These are phyloP conservation scores for Vitis rotundifolia DNA, from an alignment of 164 flowering plant species.

Conservation along the genomic window DNA sequence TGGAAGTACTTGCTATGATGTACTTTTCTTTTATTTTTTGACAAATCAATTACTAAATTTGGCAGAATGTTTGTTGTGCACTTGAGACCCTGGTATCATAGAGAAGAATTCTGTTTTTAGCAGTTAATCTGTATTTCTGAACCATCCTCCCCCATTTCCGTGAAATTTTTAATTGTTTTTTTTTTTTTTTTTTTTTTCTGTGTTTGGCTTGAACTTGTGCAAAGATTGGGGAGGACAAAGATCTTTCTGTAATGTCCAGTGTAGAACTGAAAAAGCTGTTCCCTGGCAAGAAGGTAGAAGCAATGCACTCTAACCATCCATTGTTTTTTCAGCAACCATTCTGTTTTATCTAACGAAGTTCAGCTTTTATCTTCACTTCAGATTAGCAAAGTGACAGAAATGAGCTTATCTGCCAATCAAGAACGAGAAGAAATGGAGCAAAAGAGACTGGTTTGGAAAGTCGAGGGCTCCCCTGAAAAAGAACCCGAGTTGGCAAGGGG, in stretches of 20 bases:
- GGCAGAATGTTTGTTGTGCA: neutral
- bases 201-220: neutral
- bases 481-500: slow-evolving; percentile 50
- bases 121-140: no score
- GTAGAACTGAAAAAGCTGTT: slow-evolving; percentile 79
- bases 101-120: no score
- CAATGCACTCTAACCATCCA: neutral
- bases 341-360: neutral
- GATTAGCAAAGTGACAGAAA: slow-evolving; percentile 74
- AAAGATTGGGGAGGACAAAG: slow-evolving; percentile 80
- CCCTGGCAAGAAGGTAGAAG: slow-evolving; percentile 67
- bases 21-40: no score
- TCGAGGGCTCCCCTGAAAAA: slow-evolving; percentile 40
- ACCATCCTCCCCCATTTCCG: no score
- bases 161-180: neutral
- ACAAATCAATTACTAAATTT: neutral
- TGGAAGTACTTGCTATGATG: neutral
- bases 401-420: slow-evolving; percentile 84
- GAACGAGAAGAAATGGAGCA: slow-evolving; percentile 79
- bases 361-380: slow-evolving; percentile 26
- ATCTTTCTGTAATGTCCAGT: slow-evolving; percentile 53
- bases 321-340: neutral
- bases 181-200: neutral
- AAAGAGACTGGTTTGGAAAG: slow-evolving; percentile 78
- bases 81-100: no score